Evolutionary conservation across 1,139 yeast species (phyloP).

Genomic region (Pichia sp.): DNA sequence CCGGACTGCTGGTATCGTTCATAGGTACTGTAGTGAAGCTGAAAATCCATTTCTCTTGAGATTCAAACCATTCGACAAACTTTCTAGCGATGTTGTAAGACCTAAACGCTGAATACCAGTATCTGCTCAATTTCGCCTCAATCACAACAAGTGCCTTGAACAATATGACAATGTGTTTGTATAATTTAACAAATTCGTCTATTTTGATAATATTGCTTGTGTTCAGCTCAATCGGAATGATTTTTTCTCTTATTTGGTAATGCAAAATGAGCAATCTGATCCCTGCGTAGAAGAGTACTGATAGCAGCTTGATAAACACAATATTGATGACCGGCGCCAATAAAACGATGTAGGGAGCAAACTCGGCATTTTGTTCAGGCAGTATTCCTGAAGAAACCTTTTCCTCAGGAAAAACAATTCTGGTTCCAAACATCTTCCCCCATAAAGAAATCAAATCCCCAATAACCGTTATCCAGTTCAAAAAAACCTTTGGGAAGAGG

Average conservation of each 20-base stretch:
- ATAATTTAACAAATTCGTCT: conserved; percentile 4
- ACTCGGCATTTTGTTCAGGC: not conserved
- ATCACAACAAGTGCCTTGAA: conserved; percentile 19
- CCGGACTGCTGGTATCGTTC: not conserved
- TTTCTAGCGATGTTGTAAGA: conserved; percentile 16
- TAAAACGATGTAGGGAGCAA: conserved; percentile 2
- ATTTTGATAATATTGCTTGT: not conserved
- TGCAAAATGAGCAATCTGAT: conserved; percentile 9
- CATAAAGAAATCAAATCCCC: conserved; percentile 6
- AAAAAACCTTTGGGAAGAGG: conserved; percentile 4
- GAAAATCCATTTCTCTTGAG: conserved; percentile 21
- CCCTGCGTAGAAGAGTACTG: conserved; percentile 8
- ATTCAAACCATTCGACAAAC: conserved; percentile 24
- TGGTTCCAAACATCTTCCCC: not conserved
- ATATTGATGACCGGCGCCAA: conserved; percentile 11
- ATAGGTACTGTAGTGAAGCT: not conserved
- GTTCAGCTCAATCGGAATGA: not conserved
- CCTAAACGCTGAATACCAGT: conserved; percentile 22
- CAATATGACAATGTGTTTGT: conserved; percentile 7
- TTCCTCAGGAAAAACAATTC: not conserved
- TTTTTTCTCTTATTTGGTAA: not conserved
- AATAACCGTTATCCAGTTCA: conserved; percentile 5
- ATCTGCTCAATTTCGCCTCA: conserved; percentile 20
- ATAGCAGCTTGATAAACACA: conserved; percentile 9
- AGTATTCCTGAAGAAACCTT: not conserved